Evolutionary conservation across 2,329 filamentous ascomycete species (phyloP).

Genomic region (Tolypocladium ovalisporum): DNA sequence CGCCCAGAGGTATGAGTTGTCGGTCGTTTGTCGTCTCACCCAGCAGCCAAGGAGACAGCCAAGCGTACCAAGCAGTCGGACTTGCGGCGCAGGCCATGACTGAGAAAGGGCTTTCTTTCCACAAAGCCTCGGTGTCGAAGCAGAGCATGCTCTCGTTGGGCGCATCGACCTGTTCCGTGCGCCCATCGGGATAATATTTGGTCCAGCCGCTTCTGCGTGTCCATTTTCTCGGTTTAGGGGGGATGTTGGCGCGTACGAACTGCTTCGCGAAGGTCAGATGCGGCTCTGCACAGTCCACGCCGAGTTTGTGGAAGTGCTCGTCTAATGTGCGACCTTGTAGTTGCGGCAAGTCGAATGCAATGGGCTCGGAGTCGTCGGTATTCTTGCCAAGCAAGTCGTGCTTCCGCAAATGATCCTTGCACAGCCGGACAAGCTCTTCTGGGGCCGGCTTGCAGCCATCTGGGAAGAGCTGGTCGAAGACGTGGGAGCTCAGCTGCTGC

Average conservation of each 20-base stretch:
- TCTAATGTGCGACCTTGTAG: slow-evolving; percentile 76
- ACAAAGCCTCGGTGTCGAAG: slow-evolving; percentile 97
- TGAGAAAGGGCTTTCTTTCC: slow-evolving; percentile 81
- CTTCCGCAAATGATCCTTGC: slow-evolving; percentile 68
- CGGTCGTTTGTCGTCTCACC: slow-evolving; percentile 66
- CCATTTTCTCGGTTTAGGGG: slow-evolving; percentile 60
- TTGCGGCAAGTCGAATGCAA: slow-evolving; percentile 75
- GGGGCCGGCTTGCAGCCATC: slow-evolving; percentile 44
- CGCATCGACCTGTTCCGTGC: slow-evolving; percentile 56
- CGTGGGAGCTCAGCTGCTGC: slow-evolving; percentile 77
- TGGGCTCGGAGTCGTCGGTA: slow-evolving; percentile 61
- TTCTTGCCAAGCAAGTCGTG: slow-evolving; percentile 90
- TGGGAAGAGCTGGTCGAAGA: slow-evolving; percentile 77
- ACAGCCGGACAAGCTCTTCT: slow-evolving; percentile 64
- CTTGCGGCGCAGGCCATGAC: slow-evolving; percentile 95
- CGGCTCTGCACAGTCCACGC: slow-evolving; percentile 76
- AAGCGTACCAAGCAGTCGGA: slow-evolving; percentile 88
- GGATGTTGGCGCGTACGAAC: slow-evolving; percentile 54
- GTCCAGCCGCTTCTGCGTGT: slow-evolving; percentile 78
- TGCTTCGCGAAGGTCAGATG: slow-evolving; percentile 65
- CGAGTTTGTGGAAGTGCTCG: slow-evolving; percentile 87
- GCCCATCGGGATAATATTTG: slow-evolving; percentile 71
- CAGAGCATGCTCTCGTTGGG: slow-evolving; percentile 76
- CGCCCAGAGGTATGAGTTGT: slow-evolving; percentile 80
- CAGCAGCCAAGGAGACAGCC: slow-evolving; percentile 91